Conservation (phyloP, 2,329 filamentous ascomycete species). For the Chalaropsis ovoidea region DNA sequence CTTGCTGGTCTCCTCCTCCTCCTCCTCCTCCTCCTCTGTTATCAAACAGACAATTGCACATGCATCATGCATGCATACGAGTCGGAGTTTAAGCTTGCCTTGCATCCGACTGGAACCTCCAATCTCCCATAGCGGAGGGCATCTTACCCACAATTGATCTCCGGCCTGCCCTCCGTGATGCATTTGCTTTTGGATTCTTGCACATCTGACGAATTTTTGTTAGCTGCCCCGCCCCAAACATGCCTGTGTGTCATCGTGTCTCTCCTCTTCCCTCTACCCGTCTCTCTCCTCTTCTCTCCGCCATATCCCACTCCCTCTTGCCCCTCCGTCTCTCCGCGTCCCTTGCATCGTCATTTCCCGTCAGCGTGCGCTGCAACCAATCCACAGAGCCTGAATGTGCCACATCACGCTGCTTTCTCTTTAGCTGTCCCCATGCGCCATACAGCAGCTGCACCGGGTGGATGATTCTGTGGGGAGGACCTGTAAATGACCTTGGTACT, state of each 20-base stretch:
- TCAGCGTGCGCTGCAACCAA: not conserved
- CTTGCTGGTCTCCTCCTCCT: not conserved
- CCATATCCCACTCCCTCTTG: not conserved
- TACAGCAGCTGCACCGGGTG: not conserved
- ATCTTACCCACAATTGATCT: too few species aligned
- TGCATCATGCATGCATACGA: not conserved
- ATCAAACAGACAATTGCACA: not conserved
- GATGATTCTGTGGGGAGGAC: not conserved
- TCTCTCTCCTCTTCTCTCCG: not conserved
- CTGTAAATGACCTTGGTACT: not conserved
- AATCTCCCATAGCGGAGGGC: not conserved
- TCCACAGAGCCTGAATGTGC: not conserved
- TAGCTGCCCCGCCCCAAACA: not conserved
- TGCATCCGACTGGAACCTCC: not conserved
- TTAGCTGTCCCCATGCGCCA: not conserved
- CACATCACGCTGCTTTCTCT: not conserved
- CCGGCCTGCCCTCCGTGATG: not conserved
- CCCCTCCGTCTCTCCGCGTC: not conserved
- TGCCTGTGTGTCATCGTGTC: slow-evolving; percentile 1
- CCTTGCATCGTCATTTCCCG: slow-evolving; percentile 2
- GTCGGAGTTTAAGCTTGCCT: not conserved
- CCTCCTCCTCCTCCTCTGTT: too few species aligned
- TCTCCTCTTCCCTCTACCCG: not conserved
- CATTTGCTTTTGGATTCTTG: not conserved
- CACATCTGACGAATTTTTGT: not conserved